Evolutionary conservation across 23 red algal species (phyloP).

Genomic region (Cyanidioschyzon merolae): DNA sequence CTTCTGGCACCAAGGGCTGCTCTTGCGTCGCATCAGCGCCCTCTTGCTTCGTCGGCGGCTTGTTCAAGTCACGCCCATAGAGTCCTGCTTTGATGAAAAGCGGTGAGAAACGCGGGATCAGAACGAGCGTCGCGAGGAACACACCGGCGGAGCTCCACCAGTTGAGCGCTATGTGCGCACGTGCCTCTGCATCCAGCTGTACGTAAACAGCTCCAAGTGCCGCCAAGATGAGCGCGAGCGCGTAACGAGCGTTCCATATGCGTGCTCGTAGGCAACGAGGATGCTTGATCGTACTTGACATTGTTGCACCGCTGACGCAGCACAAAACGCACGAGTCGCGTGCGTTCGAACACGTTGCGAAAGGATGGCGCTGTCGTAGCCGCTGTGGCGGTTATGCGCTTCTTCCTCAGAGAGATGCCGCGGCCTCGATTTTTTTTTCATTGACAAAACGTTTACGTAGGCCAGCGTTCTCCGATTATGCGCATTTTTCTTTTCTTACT

Average conservation of each 20-base stretch:
- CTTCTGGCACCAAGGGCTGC: constrained; percentile 39
- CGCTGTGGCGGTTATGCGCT: too few relatives aligned
- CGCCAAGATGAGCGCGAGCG: background rate
- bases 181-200: background rate
- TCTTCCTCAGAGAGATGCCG: too few relatives aligned
- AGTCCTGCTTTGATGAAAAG: constrained; percentile 48
- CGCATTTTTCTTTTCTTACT: too few relatives aligned
- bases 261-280: background rate
- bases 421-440: too few relatives aligned
- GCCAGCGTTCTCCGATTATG: too few relatives aligned
- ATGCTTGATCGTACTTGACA: too few relatives aligned
- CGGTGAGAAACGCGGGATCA: constrained; percentile 31
- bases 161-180: background rate
- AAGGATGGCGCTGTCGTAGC: too few relatives aligned
- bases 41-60: constrained; percentile 42
- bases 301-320: too few relatives aligned
- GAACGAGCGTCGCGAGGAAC: constrained; percentile 13
- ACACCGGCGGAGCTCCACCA: background rate
- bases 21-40: constrained; percentile 17
- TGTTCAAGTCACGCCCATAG: constrained; percentile 93
- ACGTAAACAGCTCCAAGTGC: background rate
- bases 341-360: too few relatives aligned
- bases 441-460: too few relatives aligned
- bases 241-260: background rate
- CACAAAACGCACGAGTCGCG: too few relatives aligned